Conservation (phyloP, 2,329 filamentous ascomycete species). For the Verticillium tricorpus region DNA sequence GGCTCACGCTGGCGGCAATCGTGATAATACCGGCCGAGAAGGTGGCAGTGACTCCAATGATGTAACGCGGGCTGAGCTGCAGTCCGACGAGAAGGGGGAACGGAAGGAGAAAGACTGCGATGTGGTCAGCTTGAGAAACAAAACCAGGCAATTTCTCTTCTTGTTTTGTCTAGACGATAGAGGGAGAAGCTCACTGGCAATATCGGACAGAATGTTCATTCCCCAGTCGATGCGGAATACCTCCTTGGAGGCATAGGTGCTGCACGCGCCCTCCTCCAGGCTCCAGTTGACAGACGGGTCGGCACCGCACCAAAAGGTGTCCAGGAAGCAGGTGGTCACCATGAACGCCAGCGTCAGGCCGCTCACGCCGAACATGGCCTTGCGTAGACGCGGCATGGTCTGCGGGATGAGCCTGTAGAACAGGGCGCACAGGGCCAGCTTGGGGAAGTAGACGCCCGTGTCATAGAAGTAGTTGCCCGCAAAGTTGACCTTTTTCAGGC, state of each 20-base stretch:
- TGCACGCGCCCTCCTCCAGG: constrained; percentile 15
- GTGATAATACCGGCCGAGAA: constrained; percentile 17
- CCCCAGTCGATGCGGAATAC: constrained; percentile 24
- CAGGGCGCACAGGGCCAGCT: constrained; percentile 21
- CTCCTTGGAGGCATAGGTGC: constrained; percentile 18
- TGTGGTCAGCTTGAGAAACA: neutral
- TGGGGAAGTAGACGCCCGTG: constrained; percentile 23
- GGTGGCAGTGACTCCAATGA: constrained; percentile 13
- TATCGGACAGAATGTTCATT: constrained; percentile 19
- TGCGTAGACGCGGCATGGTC: constrained; percentile 19
- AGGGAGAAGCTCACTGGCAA: constrained; percentile 13
- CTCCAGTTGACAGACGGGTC: constrained; percentile 22
- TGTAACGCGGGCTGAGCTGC: constrained; percentile 14
- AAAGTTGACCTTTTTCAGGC: constrained; percentile 20
- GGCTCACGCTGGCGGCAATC: constrained; percentile 15
- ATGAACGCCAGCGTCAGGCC: constrained; percentile 18
- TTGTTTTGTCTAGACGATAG: neutral
- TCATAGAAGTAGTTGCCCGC: constrained; percentile 27
- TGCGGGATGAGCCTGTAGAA: constrained; percentile 21
- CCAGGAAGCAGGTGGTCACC: constrained; percentile 18
- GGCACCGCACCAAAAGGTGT: constrained; percentile 25
- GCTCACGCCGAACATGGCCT: constrained; percentile 15
- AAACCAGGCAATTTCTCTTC: neutral
- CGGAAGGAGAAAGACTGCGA: constrained; percentile 15
- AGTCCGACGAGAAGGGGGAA: constrained; percentile 15